Conservation (phyloP, 768 basidiomycete species). For the Termitomyces sp. region DNA sequence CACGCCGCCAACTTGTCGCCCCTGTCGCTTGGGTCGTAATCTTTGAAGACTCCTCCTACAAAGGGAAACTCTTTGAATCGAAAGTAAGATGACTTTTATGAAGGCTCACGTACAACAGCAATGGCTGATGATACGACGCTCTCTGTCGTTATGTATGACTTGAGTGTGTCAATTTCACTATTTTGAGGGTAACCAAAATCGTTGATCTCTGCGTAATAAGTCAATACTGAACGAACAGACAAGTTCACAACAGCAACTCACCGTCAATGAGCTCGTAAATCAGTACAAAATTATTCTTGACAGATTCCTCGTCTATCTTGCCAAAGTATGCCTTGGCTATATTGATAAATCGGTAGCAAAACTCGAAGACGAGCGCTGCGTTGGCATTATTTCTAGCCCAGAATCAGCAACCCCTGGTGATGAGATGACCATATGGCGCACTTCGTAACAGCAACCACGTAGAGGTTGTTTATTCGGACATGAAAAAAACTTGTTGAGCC, state of each 20-base stretch:
- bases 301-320: slow-evolving; percentile 95
- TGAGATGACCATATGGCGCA: slow-evolving; percentile 33
- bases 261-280: slow-evolving; percentile 99
- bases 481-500: slow-evolving; percentile 99
- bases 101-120: slow-evolving; percentile 63
- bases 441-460: slow-evolving; percentile 96
- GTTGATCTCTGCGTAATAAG: slow-evolving; percentile 67
- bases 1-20: slow-evolving; percentile 91
- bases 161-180: slow-evolving; percentile 96
- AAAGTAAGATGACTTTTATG: background rate
- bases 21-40: slow-evolving; percentile 98
- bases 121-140: slow-evolving; percentile 86
- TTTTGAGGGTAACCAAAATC: slow-evolving; percentile 99
- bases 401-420: slow-evolving; percentile 3
- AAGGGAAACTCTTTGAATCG: slow-evolving; percentile 4
- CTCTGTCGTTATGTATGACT: slow-evolving; percentile 97
- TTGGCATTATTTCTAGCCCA: slow-evolving; percentile 84
- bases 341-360: slow-evolving; percentile 92
- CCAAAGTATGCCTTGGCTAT: slow-evolving; percentile 97
- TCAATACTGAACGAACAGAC: slow-evolving; percentile 4
- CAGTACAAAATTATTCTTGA: slow-evolving; percentile 99
- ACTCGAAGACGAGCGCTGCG: slow-evolving; percentile 97
- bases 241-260: slow-evolving; percentile 33
- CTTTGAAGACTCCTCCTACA: slow-evolving; percentile 93
- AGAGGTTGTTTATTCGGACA: slow-evolving; percentile 92